Evolutionary conservation across 2,329 filamentous ascomycete species (phyloP).

Genomic region (Venturia effusa): DNA sequence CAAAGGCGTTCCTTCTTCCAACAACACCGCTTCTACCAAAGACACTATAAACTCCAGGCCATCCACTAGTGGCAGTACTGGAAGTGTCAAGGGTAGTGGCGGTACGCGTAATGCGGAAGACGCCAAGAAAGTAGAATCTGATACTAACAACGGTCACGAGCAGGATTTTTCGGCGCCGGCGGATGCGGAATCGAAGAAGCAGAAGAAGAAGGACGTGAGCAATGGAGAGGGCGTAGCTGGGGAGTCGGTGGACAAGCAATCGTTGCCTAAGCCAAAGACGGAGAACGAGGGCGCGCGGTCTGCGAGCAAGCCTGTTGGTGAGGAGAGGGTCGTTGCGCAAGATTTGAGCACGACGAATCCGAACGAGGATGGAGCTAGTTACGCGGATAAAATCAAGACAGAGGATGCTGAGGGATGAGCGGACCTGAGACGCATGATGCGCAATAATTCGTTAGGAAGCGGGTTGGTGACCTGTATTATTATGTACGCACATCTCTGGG

Average conservation of each 20-base stretch:
- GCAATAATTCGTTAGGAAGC: neutral
- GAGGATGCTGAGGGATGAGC: neutral
- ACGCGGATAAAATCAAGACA: conserved; percentile 12
- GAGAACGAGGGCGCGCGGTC: neutral
- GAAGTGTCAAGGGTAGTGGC: neutral
- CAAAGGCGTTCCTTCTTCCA: neutral
- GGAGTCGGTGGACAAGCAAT: conserved; percentile 7
- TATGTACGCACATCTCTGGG: neutral
- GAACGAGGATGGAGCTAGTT: conserved; percentile 6
- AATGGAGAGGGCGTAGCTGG: conserved; percentile 7
- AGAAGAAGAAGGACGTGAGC: conserved; percentile 3
- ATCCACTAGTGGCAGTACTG: neutral
- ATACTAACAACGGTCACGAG: conserved; percentile 2
- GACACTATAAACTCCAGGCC: neutral
- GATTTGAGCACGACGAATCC: conserved; percentile 13
- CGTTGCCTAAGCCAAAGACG: conserved; percentile 6
- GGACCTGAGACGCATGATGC: neutral
- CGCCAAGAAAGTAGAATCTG: conserved; percentile 3
- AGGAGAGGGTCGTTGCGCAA: conserved; percentile 11
- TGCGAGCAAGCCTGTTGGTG: neutral
- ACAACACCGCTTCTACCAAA: neutral
- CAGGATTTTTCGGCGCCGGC: conserved; percentile 12
- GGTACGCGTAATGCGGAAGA: neutral
- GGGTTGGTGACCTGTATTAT: neutral
- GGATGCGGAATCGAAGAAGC: conserved; percentile 1